Base-by-base conservation (phyloP, 75 land plant species). In the Cunninghamia lanceolata region DNA sequence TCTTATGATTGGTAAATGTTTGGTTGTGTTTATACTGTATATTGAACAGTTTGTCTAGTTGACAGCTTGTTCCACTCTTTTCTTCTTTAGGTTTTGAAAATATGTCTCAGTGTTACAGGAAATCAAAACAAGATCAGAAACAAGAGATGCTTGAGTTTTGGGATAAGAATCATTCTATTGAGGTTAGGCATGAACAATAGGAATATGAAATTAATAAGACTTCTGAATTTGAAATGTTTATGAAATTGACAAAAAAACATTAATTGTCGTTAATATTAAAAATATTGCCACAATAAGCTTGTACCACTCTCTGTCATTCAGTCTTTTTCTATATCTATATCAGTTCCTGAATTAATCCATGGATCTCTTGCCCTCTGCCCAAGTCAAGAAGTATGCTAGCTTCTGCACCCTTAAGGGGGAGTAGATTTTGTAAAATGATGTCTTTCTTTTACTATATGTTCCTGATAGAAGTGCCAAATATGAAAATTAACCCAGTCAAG, bases 71-170 rank as follows among this genome's bases (percentile, higher is more conserved):
- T 42, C n/a, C 13, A 10, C 30, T 43, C 15, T 38, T 79, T 79
- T 42, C n/a, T 42, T 43, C 46, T 42, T 42, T 79, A 21, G n/a
- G n/a, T 79, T 79, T 78, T 80, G n/a, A n/a, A 80, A 80, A 42
- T 45, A n/a, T 80, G 50, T 45, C 36, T 32, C 34, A 32, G 11
- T 30, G 15, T 1, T 32, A 73, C 0, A 3, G 13, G 36, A 34
- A 73, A 73, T 73, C 36, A 13, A 34, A 73, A 34, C 36, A 73
- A 73, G 34, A 34, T 13, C 14, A 14, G 36, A 73, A 32, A 73
- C 36, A 11, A 32, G 36, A 13, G 36, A 34, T 32, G 36, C 13
- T 32, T 14, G 0, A 73, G 16, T 34, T 32, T 73, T 34, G 75
- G 13, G 34, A 34, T 34, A 34, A 11, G 4, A 73, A 73, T 73